A percentile compares a stretch with the other conserved stretches of the same genome.
These are phyloP conservation scores for Colletotrichum caudatum DNA, from an alignment of 2,329 filamentous ascomycete species.

Conservation along the genomic window DNA sequence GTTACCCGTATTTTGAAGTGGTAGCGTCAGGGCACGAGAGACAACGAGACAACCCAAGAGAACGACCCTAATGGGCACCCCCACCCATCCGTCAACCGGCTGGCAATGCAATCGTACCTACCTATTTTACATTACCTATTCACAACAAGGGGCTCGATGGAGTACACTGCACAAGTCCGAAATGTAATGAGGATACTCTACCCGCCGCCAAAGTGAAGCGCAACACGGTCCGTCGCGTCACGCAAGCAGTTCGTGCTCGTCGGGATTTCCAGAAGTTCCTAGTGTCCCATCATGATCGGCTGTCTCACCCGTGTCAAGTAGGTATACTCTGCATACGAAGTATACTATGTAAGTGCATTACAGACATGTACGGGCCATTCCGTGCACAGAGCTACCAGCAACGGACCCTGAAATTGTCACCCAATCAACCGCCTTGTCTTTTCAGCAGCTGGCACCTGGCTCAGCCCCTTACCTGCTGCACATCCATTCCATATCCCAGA, in stretches of 20 bases:
- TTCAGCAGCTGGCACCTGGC: background rate
- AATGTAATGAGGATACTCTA: background rate
- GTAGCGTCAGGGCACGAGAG: slow-evolving; percentile 12
- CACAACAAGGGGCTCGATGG: background rate
- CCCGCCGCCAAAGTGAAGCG: background rate
- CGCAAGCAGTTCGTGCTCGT: slow-evolving; percentile 1
- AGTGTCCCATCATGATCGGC: slow-evolving; percentile 12
- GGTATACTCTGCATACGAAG: background rate
- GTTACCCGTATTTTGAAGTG: slow-evolving; percentile 1
- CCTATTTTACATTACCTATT: no score
- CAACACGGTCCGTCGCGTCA: background rate
- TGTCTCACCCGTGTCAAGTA: slow-evolving; percentile 5
- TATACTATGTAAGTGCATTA: background rate
- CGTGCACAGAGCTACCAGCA: slow-evolving; percentile 15
- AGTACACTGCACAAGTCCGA: background rate
- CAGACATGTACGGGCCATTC: slow-evolving; percentile 3
- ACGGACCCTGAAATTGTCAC: slow-evolving; percentile 32
- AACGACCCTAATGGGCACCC: background rate
- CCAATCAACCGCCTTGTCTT: background rate
- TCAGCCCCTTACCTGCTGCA: background rate
- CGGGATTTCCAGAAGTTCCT: slow-evolving; percentile 29
- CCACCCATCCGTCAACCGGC: background rate
- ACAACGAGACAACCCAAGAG: slow-evolving; percentile 18
- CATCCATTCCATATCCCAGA: background rate
- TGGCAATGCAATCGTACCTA: background rate